Conservation (phyloP, 257 asterid genomes). For the Solanum neorickii region DNA sequence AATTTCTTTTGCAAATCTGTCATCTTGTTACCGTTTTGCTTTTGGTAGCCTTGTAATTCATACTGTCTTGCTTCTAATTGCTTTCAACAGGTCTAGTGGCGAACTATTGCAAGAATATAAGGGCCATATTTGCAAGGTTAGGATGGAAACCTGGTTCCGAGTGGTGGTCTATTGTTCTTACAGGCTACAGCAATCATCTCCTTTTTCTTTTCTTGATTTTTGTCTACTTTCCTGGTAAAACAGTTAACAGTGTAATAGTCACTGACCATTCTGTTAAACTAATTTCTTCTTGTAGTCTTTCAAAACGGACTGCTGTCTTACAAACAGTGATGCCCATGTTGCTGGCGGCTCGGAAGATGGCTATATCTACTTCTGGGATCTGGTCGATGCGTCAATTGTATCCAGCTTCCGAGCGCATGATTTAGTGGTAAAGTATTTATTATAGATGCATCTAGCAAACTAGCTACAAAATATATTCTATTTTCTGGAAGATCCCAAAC, state of each 20-base stretch:
- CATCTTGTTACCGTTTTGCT: neutral
- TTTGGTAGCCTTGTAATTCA: neutral
- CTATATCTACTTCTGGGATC: conserved; percentile 81
- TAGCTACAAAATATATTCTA: neutral
- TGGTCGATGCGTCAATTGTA: conserved; percentile 72
- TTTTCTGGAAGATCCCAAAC: neutral
- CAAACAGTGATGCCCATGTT: conserved; percentile 86
- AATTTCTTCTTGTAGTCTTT: conserved; percentile 41
- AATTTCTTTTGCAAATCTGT: neutral
- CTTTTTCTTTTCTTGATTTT: neutral
- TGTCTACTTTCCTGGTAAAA: neutral
- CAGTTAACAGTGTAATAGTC: neutral
- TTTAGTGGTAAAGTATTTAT: conserved; percentile 55
- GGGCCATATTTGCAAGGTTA: conserved; percentile 95
- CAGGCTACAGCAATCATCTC: too few species aligned
- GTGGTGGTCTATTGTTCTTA: neutral
- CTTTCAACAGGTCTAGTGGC: conserved; percentile 54
- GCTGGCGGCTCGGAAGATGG: conserved; percentile 97
- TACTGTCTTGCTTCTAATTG: neutral
- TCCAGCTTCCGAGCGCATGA: conserved; percentile 78
- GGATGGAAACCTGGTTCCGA: neutral
- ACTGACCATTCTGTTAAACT: neutral
- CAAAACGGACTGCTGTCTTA: conserved; percentile 90
- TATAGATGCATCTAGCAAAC: neutral
- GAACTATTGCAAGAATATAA: conserved; percentile 87